phyloP scores from a whole-genome alignment of 2,329 filamentous ascomycete species.

The Trichoderma sp. region DNA sequence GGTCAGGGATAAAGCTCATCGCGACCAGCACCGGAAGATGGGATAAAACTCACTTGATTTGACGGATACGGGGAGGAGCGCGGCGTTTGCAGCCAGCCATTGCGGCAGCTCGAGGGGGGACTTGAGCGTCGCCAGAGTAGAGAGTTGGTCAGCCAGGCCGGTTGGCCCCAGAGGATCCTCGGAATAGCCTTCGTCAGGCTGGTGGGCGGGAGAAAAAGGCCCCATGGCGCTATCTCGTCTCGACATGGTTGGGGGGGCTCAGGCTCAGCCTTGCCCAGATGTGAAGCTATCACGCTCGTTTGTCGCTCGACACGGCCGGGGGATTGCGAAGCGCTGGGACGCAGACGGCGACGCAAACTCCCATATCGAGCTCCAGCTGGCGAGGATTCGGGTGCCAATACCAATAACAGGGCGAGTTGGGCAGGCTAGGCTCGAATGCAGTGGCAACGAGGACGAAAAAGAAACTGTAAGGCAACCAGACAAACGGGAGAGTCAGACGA shows the following conservation, averaged over 20 bases:
- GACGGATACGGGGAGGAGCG: conserved; percentile 47
- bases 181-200: conserved; percentile 84
- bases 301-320: not conserved
- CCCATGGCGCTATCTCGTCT: conserved; percentile 27
- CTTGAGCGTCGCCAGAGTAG: conserved; percentile 37
- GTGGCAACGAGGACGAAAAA: not conserved
- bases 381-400: not conserved
- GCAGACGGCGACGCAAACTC: conserved; percentile 5
- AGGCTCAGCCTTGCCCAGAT: conserved; percentile 11
- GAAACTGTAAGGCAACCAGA: not conserved
- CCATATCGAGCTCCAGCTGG: conserved; percentile 15
- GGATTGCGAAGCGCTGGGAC: conserved; percentile 12
- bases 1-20: not conserved
- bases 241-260: conserved; percentile 27
- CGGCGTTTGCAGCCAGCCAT: conserved; percentile 51
- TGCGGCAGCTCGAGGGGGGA: conserved; percentile 46
- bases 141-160: conserved; percentile 29
- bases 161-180: conserved; percentile 63
- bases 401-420: not conserved
- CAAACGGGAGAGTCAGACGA: not conserved
- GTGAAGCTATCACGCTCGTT: conserved; percentile 15
- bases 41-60: conserved; percentile 46
- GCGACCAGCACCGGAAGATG: not conserved
- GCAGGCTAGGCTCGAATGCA: not conserved
- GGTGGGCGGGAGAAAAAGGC: conserved; percentile 27